Conservation (phyloP, 2,329 filamentous ascomycete species). For the Colletotrichum lupini region DNA sequence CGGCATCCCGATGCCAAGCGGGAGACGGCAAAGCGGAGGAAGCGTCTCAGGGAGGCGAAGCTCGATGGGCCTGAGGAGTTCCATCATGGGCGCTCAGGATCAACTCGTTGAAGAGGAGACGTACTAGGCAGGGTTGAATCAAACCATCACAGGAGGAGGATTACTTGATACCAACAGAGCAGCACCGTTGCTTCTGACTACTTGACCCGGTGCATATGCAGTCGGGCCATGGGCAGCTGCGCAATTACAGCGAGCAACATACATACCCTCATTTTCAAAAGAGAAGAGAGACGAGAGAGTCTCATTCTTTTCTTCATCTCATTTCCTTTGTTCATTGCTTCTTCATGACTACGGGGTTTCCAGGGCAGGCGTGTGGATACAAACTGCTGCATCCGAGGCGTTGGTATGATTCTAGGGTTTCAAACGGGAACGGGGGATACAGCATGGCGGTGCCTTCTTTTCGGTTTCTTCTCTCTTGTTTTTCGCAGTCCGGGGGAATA, state of each 20-base stretch:
- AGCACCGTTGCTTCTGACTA: slow-evolving; percentile 45
- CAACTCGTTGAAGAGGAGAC: slow-evolving; percentile 64
- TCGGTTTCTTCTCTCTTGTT: slow-evolving; percentile 13
- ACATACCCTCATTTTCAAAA: slow-evolving; percentile 13
- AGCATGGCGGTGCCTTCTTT: slow-evolving; percentile 30
- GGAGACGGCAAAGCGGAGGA: slow-evolving; percentile 56
- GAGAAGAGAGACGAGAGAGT: slow-evolving; percentile 2
- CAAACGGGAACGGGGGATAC: slow-evolving; percentile 21
- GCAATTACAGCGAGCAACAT: slow-evolving; percentile 21
- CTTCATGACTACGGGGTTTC: slow-evolving; percentile 21
- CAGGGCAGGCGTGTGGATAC: slow-evolving; percentile 22
- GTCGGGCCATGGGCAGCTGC: background rate
- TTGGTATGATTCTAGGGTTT: slow-evolving; percentile 32
- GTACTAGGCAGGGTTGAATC: slow-evolving; percentile 50
- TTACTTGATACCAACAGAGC: slow-evolving; percentile 38
- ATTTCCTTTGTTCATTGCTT: slow-evolving; percentile 32
- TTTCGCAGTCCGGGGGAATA: background rate
- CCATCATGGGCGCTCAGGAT: slow-evolving; percentile 47
- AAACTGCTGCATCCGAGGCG: slow-evolving; percentile 22
- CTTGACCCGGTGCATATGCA: slow-evolving; percentile 27
- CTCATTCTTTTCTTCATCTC: background rate
- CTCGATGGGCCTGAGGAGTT: slow-evolving; percentile 45
- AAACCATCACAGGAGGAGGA: background rate
- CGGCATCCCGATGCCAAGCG: slow-evolving; percentile 58
- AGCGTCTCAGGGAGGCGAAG: slow-evolving; percentile 43